These are phyloP conservation scores for Aspergillus sergii DNA, from an alignment of 2,329 filamentous ascomycete species.

Conservation along the genomic window DNA sequence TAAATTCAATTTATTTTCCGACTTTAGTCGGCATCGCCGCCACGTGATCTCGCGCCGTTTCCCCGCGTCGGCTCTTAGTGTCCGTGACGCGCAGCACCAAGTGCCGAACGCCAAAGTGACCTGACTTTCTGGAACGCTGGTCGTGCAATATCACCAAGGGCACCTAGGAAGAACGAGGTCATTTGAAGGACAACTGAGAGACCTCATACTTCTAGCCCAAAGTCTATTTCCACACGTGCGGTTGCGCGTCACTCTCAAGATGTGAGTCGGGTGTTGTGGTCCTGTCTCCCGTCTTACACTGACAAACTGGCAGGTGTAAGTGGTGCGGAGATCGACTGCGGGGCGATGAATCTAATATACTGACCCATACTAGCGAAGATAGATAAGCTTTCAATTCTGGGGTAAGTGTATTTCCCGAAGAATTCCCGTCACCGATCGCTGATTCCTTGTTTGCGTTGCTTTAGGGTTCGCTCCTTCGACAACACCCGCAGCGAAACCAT, in stretches of 20 bases:
- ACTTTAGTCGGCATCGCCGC: background rate
- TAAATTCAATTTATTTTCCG: background rate
- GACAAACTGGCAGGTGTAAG: constrained; percentile 35
- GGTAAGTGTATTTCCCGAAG: constrained; percentile 47
- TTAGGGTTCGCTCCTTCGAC: constrained; percentile 80
- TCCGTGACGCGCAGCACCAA: constrained; percentile 15
- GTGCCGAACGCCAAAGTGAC: background rate
- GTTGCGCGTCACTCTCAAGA: background rate
- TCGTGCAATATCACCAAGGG: background rate
- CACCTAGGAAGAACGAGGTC: background rate
- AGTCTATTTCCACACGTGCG: background rate
- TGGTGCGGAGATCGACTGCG: constrained; percentile 12
- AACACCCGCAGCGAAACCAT: constrained; percentile 75
- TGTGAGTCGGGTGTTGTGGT: constrained; percentile 10
- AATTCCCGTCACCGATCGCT: background rate
- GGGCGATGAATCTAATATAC: constrained; percentile 4
- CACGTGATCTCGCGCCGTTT: constrained; percentile 21
- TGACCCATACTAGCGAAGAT: constrained; percentile 66
- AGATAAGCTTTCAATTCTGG: constrained; percentile 84
- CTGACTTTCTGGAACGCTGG: background rate
- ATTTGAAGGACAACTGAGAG: background rate
- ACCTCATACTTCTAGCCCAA: background rate
- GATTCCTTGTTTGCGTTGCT: constrained; percentile 11
- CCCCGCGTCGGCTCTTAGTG: constrained; percentile 18
- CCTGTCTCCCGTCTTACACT: constrained; percentile 5